Conservation (phyloP, 192 early-diverging fungal species). For the Backusella circina region DNA sequence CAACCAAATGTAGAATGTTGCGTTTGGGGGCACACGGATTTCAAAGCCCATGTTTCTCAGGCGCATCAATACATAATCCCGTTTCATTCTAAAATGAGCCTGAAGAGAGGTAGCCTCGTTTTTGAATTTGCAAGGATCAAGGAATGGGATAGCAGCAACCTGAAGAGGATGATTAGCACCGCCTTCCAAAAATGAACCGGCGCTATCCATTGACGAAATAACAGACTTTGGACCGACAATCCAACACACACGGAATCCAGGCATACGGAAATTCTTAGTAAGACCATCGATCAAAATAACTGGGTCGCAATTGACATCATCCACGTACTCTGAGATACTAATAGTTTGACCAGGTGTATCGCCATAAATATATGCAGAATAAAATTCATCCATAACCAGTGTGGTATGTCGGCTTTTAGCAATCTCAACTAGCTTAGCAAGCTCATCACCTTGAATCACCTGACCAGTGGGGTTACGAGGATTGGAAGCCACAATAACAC, state of each 20-base stretch:
- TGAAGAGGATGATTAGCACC: constrained; percentile 51
- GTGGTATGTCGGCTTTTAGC: constrained; percentile 40
- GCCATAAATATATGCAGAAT: constrained; percentile 46
- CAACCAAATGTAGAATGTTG: constrained; percentile 52
- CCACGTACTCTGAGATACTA: constrained; percentile 40
- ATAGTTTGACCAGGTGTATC: constrained; percentile 35
- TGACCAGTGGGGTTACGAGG: constrained; percentile 52
- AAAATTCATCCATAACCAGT: constrained; percentile 52
- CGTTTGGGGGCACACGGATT: constrained; percentile 35
- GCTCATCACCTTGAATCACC: constrained; percentile 40
- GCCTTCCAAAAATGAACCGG: constrained; percentile 47
- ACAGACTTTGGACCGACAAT: constrained; percentile 46
- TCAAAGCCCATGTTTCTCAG: constrained; percentile 36
- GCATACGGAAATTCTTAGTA: constrained; percentile 46
- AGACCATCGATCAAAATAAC: constrained; percentile 43
- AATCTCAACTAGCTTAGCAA: constrained; percentile 38
- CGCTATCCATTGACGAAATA: constrained; percentile 43
- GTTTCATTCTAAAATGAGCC: constrained; percentile 40
- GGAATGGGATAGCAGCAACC: constrained; percentile 43
- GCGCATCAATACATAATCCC: constrained; percentile 39
- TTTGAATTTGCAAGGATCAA: constrained; percentile 36
- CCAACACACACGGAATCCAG: constrained; percentile 52
- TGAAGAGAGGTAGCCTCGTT: constrained; percentile 42
- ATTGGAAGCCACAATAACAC: constrained; percentile 44
- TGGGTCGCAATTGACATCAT: constrained; percentile 45